Evolutionary conservation across 2,329 filamentous ascomycete genomes (phyloP), one percentile per base, ranked within the genome.

Genomic region (Thyridium curvatum): DNA sequence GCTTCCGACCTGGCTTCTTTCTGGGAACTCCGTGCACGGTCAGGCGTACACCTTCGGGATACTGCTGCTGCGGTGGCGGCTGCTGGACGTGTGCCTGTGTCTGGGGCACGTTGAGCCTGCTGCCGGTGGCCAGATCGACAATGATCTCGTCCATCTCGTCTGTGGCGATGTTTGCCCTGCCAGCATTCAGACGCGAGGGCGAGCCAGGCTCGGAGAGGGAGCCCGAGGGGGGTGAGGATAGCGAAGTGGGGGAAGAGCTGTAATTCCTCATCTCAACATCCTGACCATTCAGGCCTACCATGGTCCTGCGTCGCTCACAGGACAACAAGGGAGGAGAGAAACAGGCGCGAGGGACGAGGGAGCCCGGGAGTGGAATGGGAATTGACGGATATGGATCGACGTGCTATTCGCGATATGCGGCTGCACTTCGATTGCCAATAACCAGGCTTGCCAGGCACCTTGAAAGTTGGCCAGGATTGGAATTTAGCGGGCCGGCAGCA

Each of bases 1-100:
- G 77, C 53, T 83, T 83, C 36, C 79, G 72, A 16, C 77, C 78
- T 15, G 78, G 77, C 61, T 82, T 83, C 60, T 80, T 80, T 4
- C 77, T 62, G 1, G 76, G 74, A 7, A 77, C 53, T 10, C 76
- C 76, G 37, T 75, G 74, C 18, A 75, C 74, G 0, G 74, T 79
- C 38, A 79, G 59, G 44, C 65, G 68, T 18, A 72, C 68, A 48
- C 58, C 59, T 51, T 62, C 47, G 46, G 66, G 55, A 45, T 69
- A 56, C 44, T 56, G 44, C 43, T 51, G 42, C 36, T 55, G 46
- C 49, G 58, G 48, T 48, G 60, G 41, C 41, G 49, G 44, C 50
- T 59, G 45, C 47, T 55, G 35, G 44, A 54, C 17, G 3, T 36
- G 14, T 18, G 47, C 47, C 35, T 55, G 52, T 44, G 57, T 50